phyloP scores from a whole-genome alignment of 1,284 basidiomycete species.

The Ceratobasidium papillatum region DNA sequence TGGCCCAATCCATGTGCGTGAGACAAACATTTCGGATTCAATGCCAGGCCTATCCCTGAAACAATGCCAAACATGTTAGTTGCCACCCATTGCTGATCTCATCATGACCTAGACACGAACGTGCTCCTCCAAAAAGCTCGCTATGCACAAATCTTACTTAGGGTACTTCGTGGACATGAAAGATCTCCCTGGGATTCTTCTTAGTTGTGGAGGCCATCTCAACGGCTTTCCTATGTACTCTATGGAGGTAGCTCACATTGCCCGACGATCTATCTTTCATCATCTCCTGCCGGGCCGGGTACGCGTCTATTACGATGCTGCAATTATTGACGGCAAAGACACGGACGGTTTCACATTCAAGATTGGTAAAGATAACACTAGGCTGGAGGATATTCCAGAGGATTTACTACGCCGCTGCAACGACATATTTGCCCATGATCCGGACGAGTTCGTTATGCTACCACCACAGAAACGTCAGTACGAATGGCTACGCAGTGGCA shows the following conservation, averaged over 20 bases:
- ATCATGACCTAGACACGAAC: too few relatives aligned
- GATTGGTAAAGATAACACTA: background rate
- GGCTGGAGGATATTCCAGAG: background rate
- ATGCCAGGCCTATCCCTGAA: too few relatives aligned
- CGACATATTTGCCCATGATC: background rate
- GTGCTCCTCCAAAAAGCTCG: too few relatives aligned
- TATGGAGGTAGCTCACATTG: background rate
- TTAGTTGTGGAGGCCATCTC: background rate
- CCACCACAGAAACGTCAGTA: too few relatives aligned
- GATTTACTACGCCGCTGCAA: background rate
- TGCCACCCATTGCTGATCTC: too few relatives aligned
- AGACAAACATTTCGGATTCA: too few relatives aligned
- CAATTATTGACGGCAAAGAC: background rate
- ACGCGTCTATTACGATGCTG: background rate
- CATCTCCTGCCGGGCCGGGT: background rate
- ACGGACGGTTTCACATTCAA: background rate
- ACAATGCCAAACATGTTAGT: too few relatives aligned
- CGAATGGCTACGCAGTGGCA: too few relatives aligned
- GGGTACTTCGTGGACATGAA: background rate
- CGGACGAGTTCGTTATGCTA: background rate
- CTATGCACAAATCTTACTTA: background rate
- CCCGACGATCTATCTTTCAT: background rate
- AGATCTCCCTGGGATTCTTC: background rate
- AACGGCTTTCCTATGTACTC: background rate
- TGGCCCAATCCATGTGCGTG: too few relatives aligned